Conservation (phyloP, 805 yeast species). For the Saturnispora gosingensis region DNA sequence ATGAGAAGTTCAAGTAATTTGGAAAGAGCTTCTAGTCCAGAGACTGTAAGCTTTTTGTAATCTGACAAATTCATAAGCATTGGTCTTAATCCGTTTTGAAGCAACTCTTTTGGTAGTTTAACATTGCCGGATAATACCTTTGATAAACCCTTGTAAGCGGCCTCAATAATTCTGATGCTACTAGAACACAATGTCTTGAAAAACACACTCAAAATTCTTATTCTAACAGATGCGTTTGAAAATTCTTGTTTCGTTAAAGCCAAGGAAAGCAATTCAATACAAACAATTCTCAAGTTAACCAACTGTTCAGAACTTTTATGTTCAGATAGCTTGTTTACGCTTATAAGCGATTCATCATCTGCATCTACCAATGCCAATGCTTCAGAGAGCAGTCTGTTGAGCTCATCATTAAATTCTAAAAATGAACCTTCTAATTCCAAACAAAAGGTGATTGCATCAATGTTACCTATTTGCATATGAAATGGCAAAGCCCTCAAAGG, state of each 20-base stretch:
- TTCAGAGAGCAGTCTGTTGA: slow-evolving; percentile 75
- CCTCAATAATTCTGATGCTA: slow-evolving; percentile 80
- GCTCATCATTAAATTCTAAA: slow-evolving; percentile 79
- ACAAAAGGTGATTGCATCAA: slow-evolving; percentile 94
- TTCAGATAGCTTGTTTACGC: slow-evolving; percentile 77
- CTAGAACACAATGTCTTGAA: slow-evolving; percentile 86
- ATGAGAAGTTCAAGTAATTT: slow-evolving; percentile 76
- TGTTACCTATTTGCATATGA: slow-evolving; percentile 97
- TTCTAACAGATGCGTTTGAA: slow-evolving; percentile 56
- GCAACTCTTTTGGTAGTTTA: slow-evolving; percentile 82
- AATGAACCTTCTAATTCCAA: slow-evolving; percentile 72
- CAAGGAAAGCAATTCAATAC: slow-evolving; percentile 71
- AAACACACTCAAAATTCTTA: slow-evolving; percentile 83
- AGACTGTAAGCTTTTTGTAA: slow-evolving; percentile 79
- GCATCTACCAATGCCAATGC: slow-evolving; percentile 95
- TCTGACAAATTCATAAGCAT: slow-evolving; percentile 93
- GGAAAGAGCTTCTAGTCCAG: slow-evolving; percentile 87
- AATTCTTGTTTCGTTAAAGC: slow-evolving; percentile 84
- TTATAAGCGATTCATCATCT: slow-evolving; percentile 90
- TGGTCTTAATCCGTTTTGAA: slow-evolving; percentile 94
- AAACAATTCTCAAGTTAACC: slow-evolving; percentile 79
- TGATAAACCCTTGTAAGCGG: slow-evolving; percentile 84
- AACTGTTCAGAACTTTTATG: slow-evolving; percentile 83
- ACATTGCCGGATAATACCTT: slow-evolving; percentile 77
- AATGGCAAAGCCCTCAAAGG: slow-evolving; percentile 95